Evolutionary conservation across 164 flowering plant genomes (phyloP), one percentile per base, ranked within the genome.

Genomic region (Sedum album): DNA sequence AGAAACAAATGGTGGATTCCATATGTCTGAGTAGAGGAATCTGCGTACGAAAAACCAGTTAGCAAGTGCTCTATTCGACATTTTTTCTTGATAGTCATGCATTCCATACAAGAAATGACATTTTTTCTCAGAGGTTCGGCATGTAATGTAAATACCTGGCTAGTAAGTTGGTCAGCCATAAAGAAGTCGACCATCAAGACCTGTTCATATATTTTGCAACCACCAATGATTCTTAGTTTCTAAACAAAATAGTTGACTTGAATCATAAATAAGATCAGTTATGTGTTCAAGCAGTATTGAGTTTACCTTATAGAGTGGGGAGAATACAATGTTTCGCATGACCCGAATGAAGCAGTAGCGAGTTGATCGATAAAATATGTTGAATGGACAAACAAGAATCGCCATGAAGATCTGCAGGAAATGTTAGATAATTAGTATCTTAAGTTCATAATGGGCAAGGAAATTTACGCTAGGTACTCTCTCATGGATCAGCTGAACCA

Each of bases 81-180:
- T 48, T 20, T 51, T 3, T 35, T 35, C 38, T 7, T 35, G 5
- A 3, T 7, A 3, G 38, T 35, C 7, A 51, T 51, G 2, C 21
- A 70, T 30, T 30, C 38, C 21, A 30, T 61, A 33, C 11, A 61
- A 6, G 21, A 61, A 61, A 13, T 28, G 65, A 0, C 31, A 26
- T 26, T 60, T 6, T 60, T 1, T 60, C 11, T 57, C 26, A n/a
- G 62, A 57, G 48, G 21, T 51, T 51, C 11, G 18, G 57, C 38
- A 15, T 11, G 4, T n/a, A 38, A 41, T 39, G 55, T 35, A 35
- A 28, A 70, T 72, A 95, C 99, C 99, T 95, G 99, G 78, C 99
- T 95, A 70, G 97, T 90, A 18, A 95, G 86, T 71, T 95, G 99
- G 77, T 95, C 99, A 70, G 97, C 99, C 97, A 95, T 86, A 83